Evolutionary conservation across 1,139 yeast species (phyloP).

Genomic region (Geotrichum klebahnii): DNA sequence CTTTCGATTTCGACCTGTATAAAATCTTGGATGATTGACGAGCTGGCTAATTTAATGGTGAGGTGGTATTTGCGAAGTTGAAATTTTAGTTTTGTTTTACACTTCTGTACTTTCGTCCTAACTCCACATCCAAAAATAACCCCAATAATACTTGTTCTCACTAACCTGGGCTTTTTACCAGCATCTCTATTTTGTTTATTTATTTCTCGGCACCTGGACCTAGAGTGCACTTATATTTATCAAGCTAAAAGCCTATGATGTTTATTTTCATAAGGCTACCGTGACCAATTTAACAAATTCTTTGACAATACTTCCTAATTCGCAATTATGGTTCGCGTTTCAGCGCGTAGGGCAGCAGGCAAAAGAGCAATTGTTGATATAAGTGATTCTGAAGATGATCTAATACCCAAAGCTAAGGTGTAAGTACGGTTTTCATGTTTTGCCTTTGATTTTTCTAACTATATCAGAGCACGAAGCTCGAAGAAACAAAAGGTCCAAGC

Average conservation of each 20-base stretch:
- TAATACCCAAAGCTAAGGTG: neutral
- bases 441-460: too few species aligned
- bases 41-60: too few species aligned
- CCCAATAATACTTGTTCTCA: too few species aligned
- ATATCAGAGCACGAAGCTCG: too few species aligned
- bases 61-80: constrained; percentile 7
- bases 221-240: too few species aligned
- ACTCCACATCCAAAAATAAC: neutral
- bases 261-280: neutral
- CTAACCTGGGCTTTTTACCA: neutral
- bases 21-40: neutral
- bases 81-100: neutral
- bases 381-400: constrained; percentile 6
- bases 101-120: too few species aligned
- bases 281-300: neutral
- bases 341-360: constrained; percentile 3
- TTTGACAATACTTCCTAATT: neutral
- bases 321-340: neutral
- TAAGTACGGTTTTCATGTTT: neutral
- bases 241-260: too few species aligned
- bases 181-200: neutral
- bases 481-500: constrained; percentile 7
- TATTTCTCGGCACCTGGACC: too few species aligned
- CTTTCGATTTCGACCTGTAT: neutral
- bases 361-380: constrained; percentile 1